Conservation (phyloP, 352 stramenopile species). For the Hyphochytrium catenoides region DNA sequence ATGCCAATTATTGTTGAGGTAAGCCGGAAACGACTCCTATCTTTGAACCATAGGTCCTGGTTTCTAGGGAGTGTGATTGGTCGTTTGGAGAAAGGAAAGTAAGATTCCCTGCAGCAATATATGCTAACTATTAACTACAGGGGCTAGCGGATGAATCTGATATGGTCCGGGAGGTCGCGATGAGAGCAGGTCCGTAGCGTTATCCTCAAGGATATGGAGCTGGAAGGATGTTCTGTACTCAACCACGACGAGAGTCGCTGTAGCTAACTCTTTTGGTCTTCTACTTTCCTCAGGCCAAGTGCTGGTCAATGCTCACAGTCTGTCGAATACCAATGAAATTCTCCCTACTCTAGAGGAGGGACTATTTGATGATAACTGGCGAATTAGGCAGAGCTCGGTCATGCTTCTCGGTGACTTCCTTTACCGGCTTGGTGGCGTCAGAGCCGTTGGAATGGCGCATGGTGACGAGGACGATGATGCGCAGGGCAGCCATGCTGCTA, state of each 20-base stretch:
- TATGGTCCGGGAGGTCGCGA: slow-evolving; percentile 86
- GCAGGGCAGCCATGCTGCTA: slow-evolving; percentile 44
- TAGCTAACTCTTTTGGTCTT: too few relatives aligned
- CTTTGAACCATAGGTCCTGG: too few relatives aligned
- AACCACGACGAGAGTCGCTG: too few relatives aligned
- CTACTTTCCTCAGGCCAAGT: too few relatives aligned
- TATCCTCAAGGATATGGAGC: too few relatives aligned
- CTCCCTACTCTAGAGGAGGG: slow-evolving; percentile 85
- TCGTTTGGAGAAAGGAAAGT: too few relatives aligned
- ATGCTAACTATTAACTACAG: too few relatives aligned
- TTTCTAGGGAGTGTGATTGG: too few relatives aligned
- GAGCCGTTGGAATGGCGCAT: slow-evolving; percentile 52
- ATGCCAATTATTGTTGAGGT: slow-evolving; percentile 89
- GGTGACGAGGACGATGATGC: slow-evolving; percentile 63
- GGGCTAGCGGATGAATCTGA: slow-evolving; percentile 96
- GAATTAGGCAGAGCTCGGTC: slow-evolving; percentile 92
- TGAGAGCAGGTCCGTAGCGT: slow-evolving; percentile 91
- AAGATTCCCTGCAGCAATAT: too few relatives aligned
- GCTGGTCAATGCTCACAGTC: slow-evolving; percentile 86
- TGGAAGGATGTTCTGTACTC: too few relatives aligned
- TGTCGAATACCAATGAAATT: slow-evolving; percentile 88
- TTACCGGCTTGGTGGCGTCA: slow-evolving; percentile 90
- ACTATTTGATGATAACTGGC: slow-evolving; percentile 93
- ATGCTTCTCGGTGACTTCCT: slow-evolving; percentile 84
- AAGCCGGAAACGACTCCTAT: too few relatives aligned